Percentiles rank a stretch among this genome's conserved stretches.
Conservation (phyloP, 345 rosid species). For the Capsella bursapastoris region DNA sequence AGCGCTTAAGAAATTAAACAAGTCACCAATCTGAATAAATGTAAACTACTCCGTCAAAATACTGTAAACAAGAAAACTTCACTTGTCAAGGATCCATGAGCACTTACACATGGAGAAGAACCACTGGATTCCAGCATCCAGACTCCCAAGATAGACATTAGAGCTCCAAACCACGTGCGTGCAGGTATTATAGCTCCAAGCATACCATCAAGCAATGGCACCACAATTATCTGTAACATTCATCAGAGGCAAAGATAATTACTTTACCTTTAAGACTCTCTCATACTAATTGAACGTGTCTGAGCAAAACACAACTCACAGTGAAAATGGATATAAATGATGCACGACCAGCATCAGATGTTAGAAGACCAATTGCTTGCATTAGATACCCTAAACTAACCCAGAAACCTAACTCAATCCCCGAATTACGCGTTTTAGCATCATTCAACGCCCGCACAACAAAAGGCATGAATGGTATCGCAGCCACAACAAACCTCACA, state of each 20-base stretch:
- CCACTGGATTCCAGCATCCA: conserved; percentile 70
- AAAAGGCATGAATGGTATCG: conserved; percentile 63
- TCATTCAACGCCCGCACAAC: conserved; percentile 49
- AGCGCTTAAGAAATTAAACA: conserved; percentile 65
- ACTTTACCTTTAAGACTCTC: neutral
- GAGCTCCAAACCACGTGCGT: conserved; percentile 66
- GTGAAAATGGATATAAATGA: no score
- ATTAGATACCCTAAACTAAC: conserved; percentile 44
- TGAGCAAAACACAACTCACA: no score
- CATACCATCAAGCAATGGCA: conserved; percentile 74
- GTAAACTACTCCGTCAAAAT: neutral
- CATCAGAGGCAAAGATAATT: neutral
- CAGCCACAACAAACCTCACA: conserved; percentile 61
- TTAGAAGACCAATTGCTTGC: conserved; percentile 56
- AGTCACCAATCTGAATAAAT: conserved; percentile 59
- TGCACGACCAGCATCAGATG: no score
- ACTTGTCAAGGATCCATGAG: conserved; percentile 1
- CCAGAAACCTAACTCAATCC: conserved; percentile 60
- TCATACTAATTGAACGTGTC: neutral
- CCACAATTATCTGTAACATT: conserved; percentile 57
- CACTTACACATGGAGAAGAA: conserved; percentile 60
- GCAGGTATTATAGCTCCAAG: conserved; percentile 67
- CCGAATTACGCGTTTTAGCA: conserved; percentile 56
- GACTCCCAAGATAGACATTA: conserved; percentile 62
- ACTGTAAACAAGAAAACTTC: neutral